Evolutionary conservation across 495 filamentous ascomycete species (phyloP).

Genomic region (Penicillium coprophilum): DNA sequence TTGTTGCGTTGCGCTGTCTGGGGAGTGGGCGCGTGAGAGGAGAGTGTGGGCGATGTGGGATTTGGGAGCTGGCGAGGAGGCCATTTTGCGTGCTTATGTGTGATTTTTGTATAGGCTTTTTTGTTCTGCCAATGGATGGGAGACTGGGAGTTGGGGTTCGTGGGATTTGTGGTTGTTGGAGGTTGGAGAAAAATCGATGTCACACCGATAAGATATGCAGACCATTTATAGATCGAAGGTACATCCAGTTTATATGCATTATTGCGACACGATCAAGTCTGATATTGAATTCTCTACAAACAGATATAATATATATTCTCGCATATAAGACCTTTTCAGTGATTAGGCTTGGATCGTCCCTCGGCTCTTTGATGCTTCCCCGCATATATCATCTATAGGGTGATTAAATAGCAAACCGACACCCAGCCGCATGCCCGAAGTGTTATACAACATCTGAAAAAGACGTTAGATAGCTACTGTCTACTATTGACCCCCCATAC

Average conservation of each 20-base stretch:
- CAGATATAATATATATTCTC: background rate
- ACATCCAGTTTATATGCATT: background rate
- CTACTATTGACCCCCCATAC: background rate
- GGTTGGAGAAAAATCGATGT: slow-evolving; percentile 27
- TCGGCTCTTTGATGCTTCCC: slow-evolving; percentile 20
- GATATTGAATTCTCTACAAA: background rate
- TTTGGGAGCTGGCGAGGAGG: slow-evolving; percentile 32
- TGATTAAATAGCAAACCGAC: background rate
- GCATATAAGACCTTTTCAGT: background rate
- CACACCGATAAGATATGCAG: slow-evolving; percentile 26
- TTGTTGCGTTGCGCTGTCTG: slow-evolving; percentile 64
- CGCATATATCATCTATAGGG: slow-evolving; percentile 16
- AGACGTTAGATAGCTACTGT: background rate
- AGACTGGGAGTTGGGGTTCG: background rate
- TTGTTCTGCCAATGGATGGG: background rate
- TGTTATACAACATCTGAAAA: background rate
- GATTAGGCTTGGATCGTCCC: background rate
- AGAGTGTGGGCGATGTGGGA: slow-evolving; percentile 62
- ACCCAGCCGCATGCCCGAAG: background rate
- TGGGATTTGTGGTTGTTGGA: background rate
- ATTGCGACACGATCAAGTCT: background rate
- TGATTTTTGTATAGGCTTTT: background rate
- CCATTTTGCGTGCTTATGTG: slow-evolving; percentile 21
- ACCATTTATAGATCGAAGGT: slow-evolving; percentile 1
- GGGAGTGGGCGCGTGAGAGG: slow-evolving; percentile 71